A percentile compares a stretch with the other conserved stretches of the same genome.
Conservation (phyloP, 257 asterid genomes). For the Nemophila menziesii region DNA sequence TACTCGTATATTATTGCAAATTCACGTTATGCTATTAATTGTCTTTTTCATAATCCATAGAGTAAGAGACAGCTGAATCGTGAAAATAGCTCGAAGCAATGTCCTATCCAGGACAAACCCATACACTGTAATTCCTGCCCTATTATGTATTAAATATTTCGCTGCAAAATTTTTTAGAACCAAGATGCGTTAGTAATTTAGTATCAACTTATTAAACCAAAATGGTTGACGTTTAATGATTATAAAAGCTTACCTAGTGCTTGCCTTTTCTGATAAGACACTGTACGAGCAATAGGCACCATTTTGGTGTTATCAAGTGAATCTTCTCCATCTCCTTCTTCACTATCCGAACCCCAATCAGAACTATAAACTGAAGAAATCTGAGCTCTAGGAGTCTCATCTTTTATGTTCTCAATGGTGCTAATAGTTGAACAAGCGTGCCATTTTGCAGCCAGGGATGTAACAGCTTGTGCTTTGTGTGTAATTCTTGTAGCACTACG, state of each 20-base stretch:
- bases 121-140: conserved; percentile 83
- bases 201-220: background rate
- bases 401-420: conserved; percentile 34
- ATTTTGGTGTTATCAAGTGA: conserved; percentile 57
- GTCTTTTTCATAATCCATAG: conserved; percentile 92
- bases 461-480: conserved; percentile 65
- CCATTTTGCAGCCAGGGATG: conserved; percentile 87
- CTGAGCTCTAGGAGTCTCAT: conserved; percentile 31
- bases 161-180: conserved; percentile 32
- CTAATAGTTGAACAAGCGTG: conserved; percentile 72
- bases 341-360: conserved; percentile 41
- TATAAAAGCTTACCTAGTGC: conserved; percentile 47
- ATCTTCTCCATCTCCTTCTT: conserved; percentile 86
- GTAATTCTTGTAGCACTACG: conserved; percentile 91
- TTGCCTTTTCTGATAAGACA: conserved; percentile 85
- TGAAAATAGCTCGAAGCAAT: conserved; percentile 60
- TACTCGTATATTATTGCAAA: background rate
- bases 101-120: conserved; percentile 89
- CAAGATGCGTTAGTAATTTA: background rate
- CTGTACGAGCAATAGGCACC: conserved; percentile 40
- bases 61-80: conserved; percentile 63
- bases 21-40: conserved; percentile 31
- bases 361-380: conserved; percentile 17
- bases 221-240: background rate
- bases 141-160: conserved; percentile 78